Percentiles rank a stretch among this genome's conserved stretches.
Evolutionary conservation across 164 flowering plant species (phyloP).

Genomic region (Tetrastigma voinierianum): DNA sequence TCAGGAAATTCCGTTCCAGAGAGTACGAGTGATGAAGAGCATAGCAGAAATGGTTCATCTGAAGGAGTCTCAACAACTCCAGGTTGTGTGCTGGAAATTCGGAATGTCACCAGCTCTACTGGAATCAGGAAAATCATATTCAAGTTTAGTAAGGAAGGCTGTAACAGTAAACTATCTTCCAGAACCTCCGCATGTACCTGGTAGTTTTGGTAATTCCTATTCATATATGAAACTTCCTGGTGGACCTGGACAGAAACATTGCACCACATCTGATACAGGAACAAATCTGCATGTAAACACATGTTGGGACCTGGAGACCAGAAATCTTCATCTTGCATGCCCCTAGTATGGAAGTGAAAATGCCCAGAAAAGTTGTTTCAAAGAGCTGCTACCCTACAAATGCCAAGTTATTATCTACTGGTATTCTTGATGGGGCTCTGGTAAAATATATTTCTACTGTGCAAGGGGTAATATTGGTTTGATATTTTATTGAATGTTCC

Average conservation of each 20-base stretch:
- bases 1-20: constrained; percentile 28
- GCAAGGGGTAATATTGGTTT: constrained; percentile 32
- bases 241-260: constrained; percentile 12
- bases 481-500: neutral
- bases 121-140: constrained; percentile 70
- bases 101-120: constrained; percentile 41
- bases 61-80: constrained; percentile 25
- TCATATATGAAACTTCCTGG: neutral
- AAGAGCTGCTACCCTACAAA: constrained; percentile 42
- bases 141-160: constrained; percentile 54
- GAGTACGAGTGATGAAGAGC: constrained; percentile 34
- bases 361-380: constrained; percentile 41
- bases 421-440: constrained; percentile 69
- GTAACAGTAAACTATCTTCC: constrained; percentile 10
- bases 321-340: constrained; percentile 2
- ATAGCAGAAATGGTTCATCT: constrained; percentile 16
- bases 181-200: neutral
- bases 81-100: constrained; percentile 52
- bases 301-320: constrained; percentile 2
- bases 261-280: constrained; percentile 2
- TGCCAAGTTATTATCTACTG: constrained; percentile 61
- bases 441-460: constrained; percentile 55
- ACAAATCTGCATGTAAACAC: constrained; percentile 6
- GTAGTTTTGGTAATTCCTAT: constrained; percentile 7
- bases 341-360: constrained; percentile 34